Conservation (phyloP, 345 rosid species). For the Euphorbia lathyris region DNA sequence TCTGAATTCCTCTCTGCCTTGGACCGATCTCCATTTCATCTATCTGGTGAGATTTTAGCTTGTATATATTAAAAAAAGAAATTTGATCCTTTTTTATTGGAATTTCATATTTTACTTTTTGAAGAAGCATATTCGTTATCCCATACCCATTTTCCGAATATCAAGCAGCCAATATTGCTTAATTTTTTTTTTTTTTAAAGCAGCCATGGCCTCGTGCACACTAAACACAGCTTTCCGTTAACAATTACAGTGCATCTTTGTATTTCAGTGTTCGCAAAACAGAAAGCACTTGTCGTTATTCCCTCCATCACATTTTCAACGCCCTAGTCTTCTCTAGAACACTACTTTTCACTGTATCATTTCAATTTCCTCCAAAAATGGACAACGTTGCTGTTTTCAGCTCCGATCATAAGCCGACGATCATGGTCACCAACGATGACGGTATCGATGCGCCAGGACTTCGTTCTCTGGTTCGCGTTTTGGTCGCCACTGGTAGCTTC, state of each 20-base stretch:
- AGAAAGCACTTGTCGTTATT: too few relatives aligned
- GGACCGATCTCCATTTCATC: too few relatives aligned
- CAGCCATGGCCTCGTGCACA: too few relatives aligned
- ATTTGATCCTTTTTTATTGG: too few relatives aligned
- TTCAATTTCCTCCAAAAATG: neutral
- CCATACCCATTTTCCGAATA: neutral
- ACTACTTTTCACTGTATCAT: neutral
- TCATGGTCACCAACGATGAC: slow-evolving; percentile 89
- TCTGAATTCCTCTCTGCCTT: too few relatives aligned
- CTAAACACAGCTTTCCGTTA: too few relatives aligned
- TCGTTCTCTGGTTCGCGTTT: slow-evolving; percentile 60
- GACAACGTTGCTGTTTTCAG: neutral
- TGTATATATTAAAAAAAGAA: too few relatives aligned
- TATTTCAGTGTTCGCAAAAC: neutral
- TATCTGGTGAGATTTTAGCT: too few relatives aligned
- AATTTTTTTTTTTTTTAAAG: too few relatives aligned
- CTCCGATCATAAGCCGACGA: slow-evolving; percentile 35
- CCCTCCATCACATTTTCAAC: neutral
- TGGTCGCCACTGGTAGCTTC: slow-evolving; percentile 61
- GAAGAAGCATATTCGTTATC: too few relatives aligned
- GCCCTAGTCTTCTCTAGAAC: neutral
- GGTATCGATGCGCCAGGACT: slow-evolving; percentile 91
- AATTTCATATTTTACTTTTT: too few relatives aligned
- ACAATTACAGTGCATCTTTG: too few relatives aligned
- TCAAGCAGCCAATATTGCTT: neutral